phyloP scores from a whole-genome alignment of 1,284 basidiomycete genomes.

The Phellinidium pouzarii region DNA sequence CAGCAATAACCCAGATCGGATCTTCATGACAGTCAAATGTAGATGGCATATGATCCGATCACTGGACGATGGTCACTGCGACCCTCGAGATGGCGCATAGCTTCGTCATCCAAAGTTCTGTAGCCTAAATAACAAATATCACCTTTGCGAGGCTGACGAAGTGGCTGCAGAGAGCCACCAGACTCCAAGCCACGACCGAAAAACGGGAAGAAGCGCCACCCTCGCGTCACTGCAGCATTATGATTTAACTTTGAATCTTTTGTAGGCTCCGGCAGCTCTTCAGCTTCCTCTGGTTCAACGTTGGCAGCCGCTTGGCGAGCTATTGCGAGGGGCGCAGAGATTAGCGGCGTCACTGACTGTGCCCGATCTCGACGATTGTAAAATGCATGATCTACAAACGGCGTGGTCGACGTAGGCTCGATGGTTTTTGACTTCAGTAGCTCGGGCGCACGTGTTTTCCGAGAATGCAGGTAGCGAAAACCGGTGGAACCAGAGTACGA shows the following conservation, averaged over 20 bases:
- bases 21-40: constrained; percentile 32
- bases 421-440: constrained; percentile 13
- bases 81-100: constrained; percentile 71
- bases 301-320: background rate
- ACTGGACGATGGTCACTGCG: constrained; percentile 76
- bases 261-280: background rate
- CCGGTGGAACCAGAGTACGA: constrained; percentile 3
- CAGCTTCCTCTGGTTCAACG: background rate
- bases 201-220: background rate
- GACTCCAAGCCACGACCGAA: background rate
- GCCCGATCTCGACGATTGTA: constrained; percentile 5
- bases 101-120: constrained; percentile 66
- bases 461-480: background rate
- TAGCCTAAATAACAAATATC: constrained; percentile 65
- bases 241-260: background rate
- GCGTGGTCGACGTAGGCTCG: constrained; percentile 5
- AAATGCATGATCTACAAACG: background rate
- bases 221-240: background rate
- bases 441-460: constrained; percentile 8
- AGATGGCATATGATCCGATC: constrained; percentile 65
- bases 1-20: background rate
- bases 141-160: constrained; percentile 30
- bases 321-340: constrained; percentile 8
- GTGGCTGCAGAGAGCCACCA: background rate
- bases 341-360: constrained; percentile 5